phyloP scores from a whole-genome alignment of 164 flowering plant genomes.

The Macadamia integrifolia region DNA sequence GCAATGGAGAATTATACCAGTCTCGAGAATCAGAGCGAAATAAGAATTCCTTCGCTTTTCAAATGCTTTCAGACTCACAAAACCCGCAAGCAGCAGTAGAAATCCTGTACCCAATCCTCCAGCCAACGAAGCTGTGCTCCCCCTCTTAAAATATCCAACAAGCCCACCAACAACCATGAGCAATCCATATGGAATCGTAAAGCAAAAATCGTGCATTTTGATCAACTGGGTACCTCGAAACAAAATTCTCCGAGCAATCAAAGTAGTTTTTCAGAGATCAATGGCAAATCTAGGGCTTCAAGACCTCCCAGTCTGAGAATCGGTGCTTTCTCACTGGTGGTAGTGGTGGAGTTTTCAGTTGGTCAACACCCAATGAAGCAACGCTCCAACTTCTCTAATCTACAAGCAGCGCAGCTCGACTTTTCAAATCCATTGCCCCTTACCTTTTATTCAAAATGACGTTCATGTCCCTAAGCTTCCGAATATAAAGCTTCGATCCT shows the following conservation, averaged over 20 bases:
- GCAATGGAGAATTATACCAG: conserved; percentile 34
- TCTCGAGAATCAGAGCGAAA: conserved; percentile 58
- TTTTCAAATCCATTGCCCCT: background rate
- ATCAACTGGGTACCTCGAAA: conserved; percentile 14
- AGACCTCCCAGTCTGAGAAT: too few species aligned
- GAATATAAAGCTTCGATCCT: too few species aligned
- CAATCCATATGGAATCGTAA: conserved; percentile 87
- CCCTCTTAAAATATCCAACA: conserved; percentile 62
- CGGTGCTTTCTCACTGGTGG: too few species aligned
- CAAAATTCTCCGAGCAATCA: background rate
- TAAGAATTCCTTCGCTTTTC: conserved; percentile 61
- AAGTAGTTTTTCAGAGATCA: background rate
- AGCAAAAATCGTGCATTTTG: conserved; percentile 96
- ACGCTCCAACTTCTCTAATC: too few species aligned
- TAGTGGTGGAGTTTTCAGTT: too few species aligned
- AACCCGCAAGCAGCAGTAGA: conserved; percentile 69
- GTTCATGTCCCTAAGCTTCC: background rate
- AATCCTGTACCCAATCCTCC: conserved; percentile 81
- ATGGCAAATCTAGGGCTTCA: background rate
- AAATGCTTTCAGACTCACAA: conserved; percentile 74
- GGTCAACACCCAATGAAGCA: too few species aligned
- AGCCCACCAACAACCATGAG: conserved; percentile 62
- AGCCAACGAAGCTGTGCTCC: conserved; percentile 71
- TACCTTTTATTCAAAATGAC: background rate
- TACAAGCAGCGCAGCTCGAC: too few species aligned